Conservation (phyloP, 192 early-diverging fungal genomes). For the Podila epigama region DNA sequence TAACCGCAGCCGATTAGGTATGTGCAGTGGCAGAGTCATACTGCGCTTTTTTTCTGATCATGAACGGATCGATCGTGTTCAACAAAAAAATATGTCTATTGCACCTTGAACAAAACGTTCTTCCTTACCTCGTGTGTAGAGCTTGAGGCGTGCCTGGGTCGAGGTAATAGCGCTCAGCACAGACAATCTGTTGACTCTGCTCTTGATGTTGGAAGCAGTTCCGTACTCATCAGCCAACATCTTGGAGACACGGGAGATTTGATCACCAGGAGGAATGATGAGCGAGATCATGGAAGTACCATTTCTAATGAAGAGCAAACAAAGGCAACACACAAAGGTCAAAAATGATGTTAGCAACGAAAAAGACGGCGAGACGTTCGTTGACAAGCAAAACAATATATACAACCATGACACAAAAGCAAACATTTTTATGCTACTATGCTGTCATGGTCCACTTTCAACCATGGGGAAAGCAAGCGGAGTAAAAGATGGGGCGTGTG, state of each 20-base stretch:
- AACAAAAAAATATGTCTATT: no score
- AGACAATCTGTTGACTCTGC: constrained; percentile 97
- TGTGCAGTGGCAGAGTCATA: no score
- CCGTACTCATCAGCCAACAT: constrained; percentile 99
- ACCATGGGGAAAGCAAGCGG: no score
- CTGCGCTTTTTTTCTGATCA: background rate
- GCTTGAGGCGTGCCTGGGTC: constrained; percentile 94
- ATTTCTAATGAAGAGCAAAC: constrained; percentile 62
- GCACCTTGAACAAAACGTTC: no score
- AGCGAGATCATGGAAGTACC: constrained; percentile 99
- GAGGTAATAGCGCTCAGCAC: constrained; percentile 98
- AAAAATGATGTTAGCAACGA: background rate
- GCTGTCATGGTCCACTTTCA: no score
- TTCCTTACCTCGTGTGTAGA: constrained; percentile 77
- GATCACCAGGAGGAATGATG: constrained; percentile 92
- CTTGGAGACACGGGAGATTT: constrained; percentile 86
- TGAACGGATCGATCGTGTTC: background rate
- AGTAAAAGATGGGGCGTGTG: no score
- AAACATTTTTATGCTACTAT: no score
- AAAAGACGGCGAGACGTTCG: background rate
- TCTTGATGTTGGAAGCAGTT: constrained; percentile 99
- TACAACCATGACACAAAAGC: no score
- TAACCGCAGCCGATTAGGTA: no score
- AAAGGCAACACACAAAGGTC: background rate
- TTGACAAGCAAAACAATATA: no score